Conservation (phyloP, 768 basidiomycete genomes). For the Dacryopinax primogenitus region DNA sequence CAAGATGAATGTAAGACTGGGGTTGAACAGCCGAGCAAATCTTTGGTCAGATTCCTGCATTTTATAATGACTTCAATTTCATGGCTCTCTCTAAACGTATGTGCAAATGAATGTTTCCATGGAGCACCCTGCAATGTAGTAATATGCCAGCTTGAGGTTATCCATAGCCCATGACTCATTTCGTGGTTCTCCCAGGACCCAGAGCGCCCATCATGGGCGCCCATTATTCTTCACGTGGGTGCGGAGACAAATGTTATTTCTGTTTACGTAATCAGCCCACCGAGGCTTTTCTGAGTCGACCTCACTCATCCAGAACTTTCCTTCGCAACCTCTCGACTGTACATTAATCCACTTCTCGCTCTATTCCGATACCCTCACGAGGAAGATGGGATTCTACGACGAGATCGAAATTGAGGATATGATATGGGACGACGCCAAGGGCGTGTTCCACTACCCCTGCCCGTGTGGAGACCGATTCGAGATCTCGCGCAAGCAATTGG, state of each 20-base stretch:
- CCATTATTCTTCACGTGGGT: background rate
- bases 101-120: no score
- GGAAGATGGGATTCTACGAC: constrained; percentile 60
- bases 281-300: background rate
- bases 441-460: constrained; percentile 90
- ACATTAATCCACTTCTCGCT: background rate
- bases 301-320: background rate
- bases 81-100: no score
- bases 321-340: background rate
- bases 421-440: constrained; percentile 69
- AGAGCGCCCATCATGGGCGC: background rate
- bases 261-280: background rate
- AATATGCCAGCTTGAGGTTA: background rate
- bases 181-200: background rate
- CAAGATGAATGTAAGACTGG: no score
- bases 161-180: background rate
- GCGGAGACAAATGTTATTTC: background rate
- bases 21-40: no score
- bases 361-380: background rate
- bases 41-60: no score
- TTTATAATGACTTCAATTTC: no score
- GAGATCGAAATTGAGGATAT: constrained; percentile 97
- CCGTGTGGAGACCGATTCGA: constrained; percentile 98
- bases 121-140: background rate
- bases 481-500: constrained; percentile 72